Percentiles rank a stretch among this genome's conserved stretches.
Conservation (phyloP, 257 asterid genomes). For the Vinca minor region DNA sequence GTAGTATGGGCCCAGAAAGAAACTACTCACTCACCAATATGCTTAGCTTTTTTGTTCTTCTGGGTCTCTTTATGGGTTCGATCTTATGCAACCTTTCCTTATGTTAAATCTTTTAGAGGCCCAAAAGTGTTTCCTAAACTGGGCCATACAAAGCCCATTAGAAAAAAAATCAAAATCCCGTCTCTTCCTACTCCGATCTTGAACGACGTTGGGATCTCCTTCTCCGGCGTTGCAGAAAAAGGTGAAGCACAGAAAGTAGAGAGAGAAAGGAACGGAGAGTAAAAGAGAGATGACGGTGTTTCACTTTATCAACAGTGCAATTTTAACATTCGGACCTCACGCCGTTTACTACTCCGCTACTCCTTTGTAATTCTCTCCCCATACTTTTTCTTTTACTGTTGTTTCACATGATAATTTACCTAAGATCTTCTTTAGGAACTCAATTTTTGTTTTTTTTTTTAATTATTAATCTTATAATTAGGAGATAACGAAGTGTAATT, state of each 20-base stretch:
- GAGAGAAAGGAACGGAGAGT: too few species aligned
- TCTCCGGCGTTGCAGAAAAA: background rate
- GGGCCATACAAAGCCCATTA: conserved; percentile 3
- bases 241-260: too few species aligned
- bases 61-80: too few species aligned
- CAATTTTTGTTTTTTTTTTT: background rate
- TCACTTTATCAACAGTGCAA: conserved; percentile 96
- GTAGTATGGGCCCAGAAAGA: too few species aligned
- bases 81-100: too few species aligned
- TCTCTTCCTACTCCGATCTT: background rate
- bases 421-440: conserved; percentile 23
- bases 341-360: conserved; percentile 98
- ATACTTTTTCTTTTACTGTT: background rate
- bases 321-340: conserved; percentile 96
- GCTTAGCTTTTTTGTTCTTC: background rate
- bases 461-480: background rate
- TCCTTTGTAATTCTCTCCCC: conserved; percentile 72
- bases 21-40: too few species aligned
- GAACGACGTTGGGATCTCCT: conserved; percentile 20
- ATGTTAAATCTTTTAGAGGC: too few species aligned
- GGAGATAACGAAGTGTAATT: background rate
- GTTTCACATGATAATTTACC: background rate
- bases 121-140: background rate
- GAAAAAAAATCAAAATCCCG: background rate
- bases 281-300: conserved; percentile 51